phyloP scores from a whole-genome alignment of 331 rosid species.

The Rosa hybrid region DNA sequence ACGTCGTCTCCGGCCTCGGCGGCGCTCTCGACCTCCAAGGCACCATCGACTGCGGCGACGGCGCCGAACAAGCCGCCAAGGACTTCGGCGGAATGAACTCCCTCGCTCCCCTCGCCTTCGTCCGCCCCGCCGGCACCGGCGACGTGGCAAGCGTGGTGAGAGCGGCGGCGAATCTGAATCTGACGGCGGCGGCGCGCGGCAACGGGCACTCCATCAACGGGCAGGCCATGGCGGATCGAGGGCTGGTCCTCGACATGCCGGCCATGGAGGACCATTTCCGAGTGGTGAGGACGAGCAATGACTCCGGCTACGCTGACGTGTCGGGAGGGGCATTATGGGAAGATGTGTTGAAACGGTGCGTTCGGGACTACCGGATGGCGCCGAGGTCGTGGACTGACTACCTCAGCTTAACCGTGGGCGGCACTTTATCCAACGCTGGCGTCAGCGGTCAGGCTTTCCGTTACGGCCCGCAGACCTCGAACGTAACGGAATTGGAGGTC shows the following conservation, averaged over 20 bases:
- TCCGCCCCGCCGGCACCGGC: constrained; percentile 39
- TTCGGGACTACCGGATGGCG: constrained; percentile 42
- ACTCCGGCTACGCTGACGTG: constrained; percentile 52
- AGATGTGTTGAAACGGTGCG: constrained; percentile 68
- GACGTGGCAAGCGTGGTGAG: constrained; percentile 51
- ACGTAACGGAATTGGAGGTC: constrained; percentile 76
- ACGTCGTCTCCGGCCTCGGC: constrained; percentile 42
- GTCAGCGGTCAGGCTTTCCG: constrained; percentile 90
- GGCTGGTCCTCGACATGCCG: constrained; percentile 80
- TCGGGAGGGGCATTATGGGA: constrained; percentile 99
- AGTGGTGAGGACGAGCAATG: constrained; percentile 22
- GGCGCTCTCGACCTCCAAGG: constrained; percentile 46
- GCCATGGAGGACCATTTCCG: constrained; percentile 46
- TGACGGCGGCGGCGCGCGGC: constrained; percentile 85
- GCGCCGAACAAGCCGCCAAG: constrained; percentile 38
- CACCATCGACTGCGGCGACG: constrained; percentile 30
- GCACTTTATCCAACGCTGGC: constrained; percentile 87
- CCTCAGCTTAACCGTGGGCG: constrained; percentile 79
- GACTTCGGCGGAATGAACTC: constrained; percentile 82
- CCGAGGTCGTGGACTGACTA: constrained; percentile 95
- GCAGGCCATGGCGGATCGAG: constrained; percentile 82
- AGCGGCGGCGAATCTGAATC: constrained; percentile 44
- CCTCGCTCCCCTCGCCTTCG: constrained; percentile 44
- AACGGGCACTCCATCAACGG: constrained; percentile 97
- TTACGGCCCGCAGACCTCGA: constrained; percentile 79